Base-by-base conservation (phyloP, 2,329 filamentous ascomycete genomes). In the Ascochyta clinopodiicola region DNA sequence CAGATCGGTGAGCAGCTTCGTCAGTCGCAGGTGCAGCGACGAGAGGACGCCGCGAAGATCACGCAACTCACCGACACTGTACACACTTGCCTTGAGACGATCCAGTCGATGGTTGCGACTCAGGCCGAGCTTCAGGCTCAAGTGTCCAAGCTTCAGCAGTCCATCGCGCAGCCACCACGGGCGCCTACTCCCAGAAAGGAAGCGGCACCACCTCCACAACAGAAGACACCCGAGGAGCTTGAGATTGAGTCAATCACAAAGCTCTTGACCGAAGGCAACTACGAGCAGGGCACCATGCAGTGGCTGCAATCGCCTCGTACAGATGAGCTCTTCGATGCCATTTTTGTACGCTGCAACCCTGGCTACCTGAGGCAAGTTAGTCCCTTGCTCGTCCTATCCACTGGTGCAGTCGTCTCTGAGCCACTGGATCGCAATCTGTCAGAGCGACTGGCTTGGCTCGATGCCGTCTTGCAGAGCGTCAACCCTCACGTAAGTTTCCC, bases 61-160 rank as follows among this genome's bases (percentile, higher is more conserved):
- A 86, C 90, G 49, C 85, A 90, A 67, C 81, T 94, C n/a, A 82
- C 87, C 7, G 81, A 83, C 13, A 82, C 90, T 27, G 86, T 91
- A 4, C 83, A 83, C 29, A 83, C 85, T 22, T 80, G 93, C 53
- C 84, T 87, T 2, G 85, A 88, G 59, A 90, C 87, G 39, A 82
- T 94, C 22, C 84, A 86, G 35, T 84, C 84, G 12, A 87, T 94
- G 87, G 87, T 87, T 5, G 77, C 84, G 5, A 83, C 84, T 1
- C 90, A 93, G 75, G 77, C 84, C 4, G 83, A 89, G 51, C 86
- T 92, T 62, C 89, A 92, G 72, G 83, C 83, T 31, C 76, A 81
- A 63, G 70, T 81, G 9, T 59, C 72, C 17, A 77, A 78, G 65
- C 63, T 80, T 36, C 78, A 80, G 60, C 72, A 75, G 43, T 67